phyloP scores from a whole-genome alignment of 2,329 filamentous ascomycete genomes.

The Aspergillus viridinutans region DNA sequence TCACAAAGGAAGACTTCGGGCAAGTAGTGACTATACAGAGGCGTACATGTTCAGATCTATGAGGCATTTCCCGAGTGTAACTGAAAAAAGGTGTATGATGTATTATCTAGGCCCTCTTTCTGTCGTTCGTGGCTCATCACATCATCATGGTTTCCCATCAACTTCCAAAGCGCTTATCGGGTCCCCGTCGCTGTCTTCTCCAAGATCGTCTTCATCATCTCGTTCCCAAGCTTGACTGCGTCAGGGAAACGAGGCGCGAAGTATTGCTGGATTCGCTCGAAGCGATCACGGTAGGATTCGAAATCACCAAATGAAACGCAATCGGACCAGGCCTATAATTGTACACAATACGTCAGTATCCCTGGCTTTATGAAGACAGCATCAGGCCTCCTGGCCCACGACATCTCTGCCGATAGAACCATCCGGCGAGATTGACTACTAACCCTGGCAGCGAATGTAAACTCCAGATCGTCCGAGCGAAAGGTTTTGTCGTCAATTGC shows the following conservation, averaged over 20 bases:
- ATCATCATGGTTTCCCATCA: neutral
- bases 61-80: neutral
- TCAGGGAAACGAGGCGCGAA: conserved; percentile 87
- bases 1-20: neutral
- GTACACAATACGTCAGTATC: conserved; percentile 6
- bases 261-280: conserved; percentile 83
- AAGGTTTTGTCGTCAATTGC: conserved; percentile 88
- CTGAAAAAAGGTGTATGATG: neutral
- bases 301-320: conserved; percentile 89
- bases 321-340: conserved; percentile 75
- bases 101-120: neutral
- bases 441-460: conserved; percentile 86
- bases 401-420: neutral
- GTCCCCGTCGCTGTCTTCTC: conserved; percentile 58
- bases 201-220: conserved; percentile 95
- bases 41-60: neutral
- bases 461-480: conserved; percentile 92
- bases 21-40: neutral
- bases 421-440: conserved; percentile 17
- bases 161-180: neutral
- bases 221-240: conserved; percentile 81
- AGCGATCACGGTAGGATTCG: conserved; percentile 86
- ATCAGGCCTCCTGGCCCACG: neutral
- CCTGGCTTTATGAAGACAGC: neutral
- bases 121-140: neutral